Evolutionary conservation across 2,329 filamentous ascomycete species (phyloP), one percentile per base, ranked within the genome.

Genomic region (Fusarium xylarioides): DNA sequence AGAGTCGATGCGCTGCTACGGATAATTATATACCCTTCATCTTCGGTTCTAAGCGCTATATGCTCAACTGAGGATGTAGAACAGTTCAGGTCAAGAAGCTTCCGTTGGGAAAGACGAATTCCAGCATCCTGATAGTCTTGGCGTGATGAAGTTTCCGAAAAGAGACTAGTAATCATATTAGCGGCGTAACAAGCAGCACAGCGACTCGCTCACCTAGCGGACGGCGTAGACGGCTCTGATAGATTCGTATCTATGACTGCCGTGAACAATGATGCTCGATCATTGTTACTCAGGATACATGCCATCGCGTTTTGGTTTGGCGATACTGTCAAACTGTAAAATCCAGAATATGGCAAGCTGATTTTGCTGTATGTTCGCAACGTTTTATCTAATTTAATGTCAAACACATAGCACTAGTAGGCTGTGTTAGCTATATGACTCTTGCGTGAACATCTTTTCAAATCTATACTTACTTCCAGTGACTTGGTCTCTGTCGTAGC

Each of bases 171-270:
- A 47, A 14, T 14, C n/a, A 9, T 30, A 21, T 47, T 10, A 47
- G 26, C 4, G 10, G 7, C 2, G 7, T 30, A 0, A 0, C 12
- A 21, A 30, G 15, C 2, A 0, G 12, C 18, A 7, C 19, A 21
- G 18, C 0, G 7, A 18, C 5, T 7, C 11, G 7, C 44, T 30
- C 26, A 30, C 44, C 26, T 47, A 21, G 26, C 18, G 0, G 44
- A 16, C 2, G 44, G 44, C 2, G 44, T 30, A 7, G 26, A 2
- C 21, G 44, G 26, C 16, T 11, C 26, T 30, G 26, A 30, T 10
- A 28, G 44, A 28, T 10, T 47, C 18, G 19, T 47, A 2, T 47
- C 5, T 9, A 47, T 49, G 3, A n/a, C 28, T 30, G 46, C 14
- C 14, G 46, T 49, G 4, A 49, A 18, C 21, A 49, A 32, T n/a